Evolutionary conservation across 257 asterid species (phyloP).

Genomic region (Ehretia macrophylla): DNA sequence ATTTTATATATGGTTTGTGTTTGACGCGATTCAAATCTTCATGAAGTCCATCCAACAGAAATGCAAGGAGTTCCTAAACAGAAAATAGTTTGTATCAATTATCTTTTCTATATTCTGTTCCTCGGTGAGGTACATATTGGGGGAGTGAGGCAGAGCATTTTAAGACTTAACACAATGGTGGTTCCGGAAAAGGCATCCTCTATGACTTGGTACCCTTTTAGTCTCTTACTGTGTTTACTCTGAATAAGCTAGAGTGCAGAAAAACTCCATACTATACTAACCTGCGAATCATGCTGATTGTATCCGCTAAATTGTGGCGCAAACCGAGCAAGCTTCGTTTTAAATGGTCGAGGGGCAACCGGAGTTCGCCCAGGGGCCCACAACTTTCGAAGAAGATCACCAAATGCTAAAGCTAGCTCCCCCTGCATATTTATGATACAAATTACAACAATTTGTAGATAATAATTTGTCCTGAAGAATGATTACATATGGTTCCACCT

Average conservation of each 20-base stretch:
- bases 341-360: conserved; percentile 89
- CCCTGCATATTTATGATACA: conserved; percentile 55
- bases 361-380: conserved; percentile 98
- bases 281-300: conserved; percentile 99
- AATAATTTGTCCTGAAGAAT: neutral
- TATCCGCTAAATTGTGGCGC: conserved; percentile 99
- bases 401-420: conserved; percentile 98
- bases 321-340: conserved; percentile 88
- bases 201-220: no score
- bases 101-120: neutral
- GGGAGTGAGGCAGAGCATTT: no score
- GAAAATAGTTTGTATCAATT: conserved; percentile 15
- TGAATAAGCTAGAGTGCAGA: conserved; percentile 13
- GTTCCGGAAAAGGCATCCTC: no score
- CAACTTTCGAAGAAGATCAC: conserved; percentile 89
- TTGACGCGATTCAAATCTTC: conserved; percentile 99
- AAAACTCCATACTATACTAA: conserved; percentile 18
- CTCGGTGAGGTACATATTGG: no score
- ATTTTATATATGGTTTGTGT: conserved; percentile 88
- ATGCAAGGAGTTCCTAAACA: conserved; percentile 94
- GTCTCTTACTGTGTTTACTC: no score
- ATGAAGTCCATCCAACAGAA: conserved; percentile 98
- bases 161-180: no score
- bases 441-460: neutral
- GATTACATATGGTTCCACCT: neutral